Conservation (phyloP, 164 flowering plant species). For the Platanus orientalis region DNA sequence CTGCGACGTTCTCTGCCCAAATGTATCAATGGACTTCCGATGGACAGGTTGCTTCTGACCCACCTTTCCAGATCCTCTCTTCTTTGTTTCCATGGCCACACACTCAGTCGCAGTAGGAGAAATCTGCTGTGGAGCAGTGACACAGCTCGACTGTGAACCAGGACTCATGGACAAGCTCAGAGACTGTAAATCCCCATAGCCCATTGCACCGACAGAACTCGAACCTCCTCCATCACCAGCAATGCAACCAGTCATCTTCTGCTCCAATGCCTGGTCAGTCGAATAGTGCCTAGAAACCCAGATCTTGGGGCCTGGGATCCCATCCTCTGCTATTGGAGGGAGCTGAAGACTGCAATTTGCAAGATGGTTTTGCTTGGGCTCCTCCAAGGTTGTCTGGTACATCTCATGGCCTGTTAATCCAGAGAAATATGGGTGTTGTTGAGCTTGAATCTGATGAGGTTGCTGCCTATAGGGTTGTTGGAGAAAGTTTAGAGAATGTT, state of each 20-base stretch:
- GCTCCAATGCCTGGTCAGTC: conserved; percentile 27
- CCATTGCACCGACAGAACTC: conserved; percentile 31
- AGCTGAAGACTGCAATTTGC: conserved; percentile 27
- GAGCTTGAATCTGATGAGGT: conserved; percentile 25
- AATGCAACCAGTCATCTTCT: conserved; percentile 24
- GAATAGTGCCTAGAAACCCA: conserved; percentile 41
- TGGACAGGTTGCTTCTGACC: conserved; percentile 62
- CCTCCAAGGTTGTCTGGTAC: conserved; percentile 31
- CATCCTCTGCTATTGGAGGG: conserved; percentile 31
- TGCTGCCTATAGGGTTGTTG: conserved; percentile 33
- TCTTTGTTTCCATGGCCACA: conserved; percentile 48
- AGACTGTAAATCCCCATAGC: conserved; percentile 65
- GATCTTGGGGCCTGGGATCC: conserved; percentile 31
- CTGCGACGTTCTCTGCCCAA: conserved; percentile 86
- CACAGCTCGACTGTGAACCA: conserved; percentile 72
- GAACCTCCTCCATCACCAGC: conserved; percentile 31
- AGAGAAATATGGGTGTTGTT: conserved; percentile 34
- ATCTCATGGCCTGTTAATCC: conserved; percentile 31
- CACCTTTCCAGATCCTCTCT: conserved; percentile 48
- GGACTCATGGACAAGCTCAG: conserved; percentile 85
- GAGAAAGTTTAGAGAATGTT: conserved; percentile 29
- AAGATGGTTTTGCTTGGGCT: conserved; percentile 27
- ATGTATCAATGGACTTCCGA: conserved; percentile 79
- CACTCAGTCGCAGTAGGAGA: conserved; percentile 32
- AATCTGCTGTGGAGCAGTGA: conserved; percentile 46